phyloP scores from a whole-genome alignment of 164 flowering plant genomes.

The Cinnamomum micranthum region DNA sequence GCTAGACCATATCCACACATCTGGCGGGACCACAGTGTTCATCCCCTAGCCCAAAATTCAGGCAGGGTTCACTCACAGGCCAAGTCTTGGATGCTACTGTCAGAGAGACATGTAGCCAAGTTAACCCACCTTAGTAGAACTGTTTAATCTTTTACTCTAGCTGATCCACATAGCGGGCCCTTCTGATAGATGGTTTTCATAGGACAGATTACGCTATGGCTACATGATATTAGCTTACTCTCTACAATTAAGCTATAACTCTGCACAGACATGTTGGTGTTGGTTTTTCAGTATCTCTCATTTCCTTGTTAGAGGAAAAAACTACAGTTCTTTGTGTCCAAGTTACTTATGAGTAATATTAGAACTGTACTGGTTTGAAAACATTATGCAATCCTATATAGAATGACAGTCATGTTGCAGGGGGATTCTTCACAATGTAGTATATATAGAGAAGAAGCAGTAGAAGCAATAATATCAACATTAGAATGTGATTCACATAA shows the following conservation, averaged over 20 bases:
- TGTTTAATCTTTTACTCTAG: too few species aligned
- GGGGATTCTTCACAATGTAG: slow-evolving; percentile 47
- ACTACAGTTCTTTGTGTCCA: neutral
- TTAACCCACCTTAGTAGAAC: too few species aligned
- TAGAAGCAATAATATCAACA: slow-evolving; percentile 44
- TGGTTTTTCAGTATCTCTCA: neutral
- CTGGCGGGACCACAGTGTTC: neutral
- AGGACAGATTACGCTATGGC: neutral
- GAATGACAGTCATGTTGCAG: slow-evolving; percentile 46
- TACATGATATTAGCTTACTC: neutral
- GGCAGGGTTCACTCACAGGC: neutral
- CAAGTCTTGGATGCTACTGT: too few species aligned
- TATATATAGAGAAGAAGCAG: slow-evolving; percentile 59
- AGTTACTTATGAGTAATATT: neutral
- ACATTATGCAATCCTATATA: slow-evolving; percentile 10
- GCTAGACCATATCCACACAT: neutral
- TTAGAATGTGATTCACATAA: slow-evolving; percentile 29
- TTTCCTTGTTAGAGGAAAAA: neutral
- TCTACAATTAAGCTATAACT: neutral
- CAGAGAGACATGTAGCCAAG: too few species aligned
- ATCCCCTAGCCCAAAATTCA: too few species aligned
- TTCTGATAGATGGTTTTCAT: neutral
- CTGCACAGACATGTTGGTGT: neutral
- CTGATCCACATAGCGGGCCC: neutral
- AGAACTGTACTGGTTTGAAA: neutral